Conservation (phyloP, 2,329 filamentous ascomycete genomes). For the Beauveria brongniartii region DNA sequence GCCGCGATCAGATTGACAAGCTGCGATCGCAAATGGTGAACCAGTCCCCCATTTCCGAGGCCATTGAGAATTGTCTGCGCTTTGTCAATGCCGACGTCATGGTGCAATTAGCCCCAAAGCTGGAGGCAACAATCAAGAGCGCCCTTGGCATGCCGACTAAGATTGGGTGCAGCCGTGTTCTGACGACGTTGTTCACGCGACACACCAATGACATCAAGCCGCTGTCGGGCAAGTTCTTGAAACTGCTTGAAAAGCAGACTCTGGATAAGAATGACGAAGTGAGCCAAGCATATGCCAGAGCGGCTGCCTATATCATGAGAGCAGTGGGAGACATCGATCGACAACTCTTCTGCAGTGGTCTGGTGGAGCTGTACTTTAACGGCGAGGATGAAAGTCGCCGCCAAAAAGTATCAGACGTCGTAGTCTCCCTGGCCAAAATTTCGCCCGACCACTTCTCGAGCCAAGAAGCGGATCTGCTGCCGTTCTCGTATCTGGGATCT, state of each 20-base stretch:
- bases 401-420: constrained; percentile 72
- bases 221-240: constrained; percentile 68
- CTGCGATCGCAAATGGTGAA: constrained; percentile 74
- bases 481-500: constrained; percentile 80
- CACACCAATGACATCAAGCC: constrained; percentile 67
- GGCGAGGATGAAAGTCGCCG: constrained; percentile 70
- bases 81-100: constrained; percentile 74
- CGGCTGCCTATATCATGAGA: constrained; percentile 76
- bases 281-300: constrained; percentile 77
- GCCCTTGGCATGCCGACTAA: constrained; percentile 91
- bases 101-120: constrained; percentile 58
- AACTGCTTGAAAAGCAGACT: constrained; percentile 69
- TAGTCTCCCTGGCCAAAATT: constrained; percentile 74
- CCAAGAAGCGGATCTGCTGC: constrained; percentile 66
- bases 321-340: constrained; percentile 42
- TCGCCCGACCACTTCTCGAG: constrained; percentile 82
- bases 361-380: constrained; percentile 68
- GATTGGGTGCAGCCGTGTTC: constrained; percentile 77
- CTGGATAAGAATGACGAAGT: constrained; percentile 93
- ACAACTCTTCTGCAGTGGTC: constrained; percentile 41
- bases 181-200: constrained; percentile 77
- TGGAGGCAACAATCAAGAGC: constrained; percentile 74
- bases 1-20: constrained; percentile 83
- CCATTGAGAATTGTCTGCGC: constrained; percentile 82
- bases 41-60: constrained; percentile 82